A percentile compares a stretch with the other conserved stretches of the same genome.
These are phyloP conservation scores for Saccharomycopsis capsularis DNA, from an alignment of 805 yeast species.

Conservation along the genomic window DNA sequence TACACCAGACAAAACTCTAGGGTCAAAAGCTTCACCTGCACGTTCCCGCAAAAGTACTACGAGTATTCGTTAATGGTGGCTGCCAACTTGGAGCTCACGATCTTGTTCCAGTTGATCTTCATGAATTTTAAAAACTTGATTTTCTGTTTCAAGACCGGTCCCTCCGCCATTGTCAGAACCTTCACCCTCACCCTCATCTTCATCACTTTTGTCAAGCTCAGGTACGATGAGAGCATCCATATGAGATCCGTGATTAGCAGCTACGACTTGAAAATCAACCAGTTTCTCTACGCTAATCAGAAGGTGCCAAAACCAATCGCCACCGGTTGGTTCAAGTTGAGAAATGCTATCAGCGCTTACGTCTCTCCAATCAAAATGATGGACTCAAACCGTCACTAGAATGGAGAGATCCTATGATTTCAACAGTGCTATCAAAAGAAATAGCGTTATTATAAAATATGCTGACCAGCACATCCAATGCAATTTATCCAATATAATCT, in stretches of 20 bases:
- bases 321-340: constrained; percentile 13
- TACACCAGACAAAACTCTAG: constrained; percentile 15
- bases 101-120: constrained; percentile 33
- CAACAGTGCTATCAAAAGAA: neutral
- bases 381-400: neutral
- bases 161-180: constrained; percentile 29
- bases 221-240: constrained; percentile 50
- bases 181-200: constrained; percentile 39
- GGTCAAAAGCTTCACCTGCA: constrained; percentile 28
- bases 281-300: constrained; percentile 30
- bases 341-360: constrained; percentile 2
- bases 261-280: constrained; percentile 38
- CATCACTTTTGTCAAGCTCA: constrained; percentile 49
- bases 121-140: constrained; percentile 38
- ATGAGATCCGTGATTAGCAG: constrained; percentile 44
- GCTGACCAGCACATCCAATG: too few relatives aligned
- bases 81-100: constrained; percentile 40
- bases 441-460: neutral
- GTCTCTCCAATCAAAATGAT: constrained; percentile 5
- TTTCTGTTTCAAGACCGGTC: constrained; percentile 28
- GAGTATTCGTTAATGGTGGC: constrained; percentile 39
- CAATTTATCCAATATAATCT: too few relatives aligned
- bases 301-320: constrained; percentile 31
- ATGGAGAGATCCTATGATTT: too few relatives aligned
- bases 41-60: constrained; percentile 34